Percentiles rank a stretch among this genome's conserved stretches.
phyloP scores from a whole-genome alignment of 352 stramenopile genomes.

The Phytopythium boreale region DNA sequence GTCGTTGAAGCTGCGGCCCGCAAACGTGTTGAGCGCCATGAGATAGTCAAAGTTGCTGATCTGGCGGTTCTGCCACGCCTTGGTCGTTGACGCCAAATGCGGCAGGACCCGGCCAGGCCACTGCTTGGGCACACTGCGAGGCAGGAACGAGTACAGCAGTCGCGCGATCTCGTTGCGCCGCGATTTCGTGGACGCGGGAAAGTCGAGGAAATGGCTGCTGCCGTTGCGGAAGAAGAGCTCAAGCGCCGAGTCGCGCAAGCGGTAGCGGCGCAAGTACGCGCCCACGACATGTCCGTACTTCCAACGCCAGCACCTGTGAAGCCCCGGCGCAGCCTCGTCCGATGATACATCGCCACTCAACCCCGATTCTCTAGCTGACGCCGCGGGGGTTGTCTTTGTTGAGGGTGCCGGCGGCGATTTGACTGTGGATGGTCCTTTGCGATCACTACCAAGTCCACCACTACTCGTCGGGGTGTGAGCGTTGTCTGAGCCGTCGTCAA shows the following conservation, averaged over 20 bases:
- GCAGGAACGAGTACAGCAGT: conserved; percentile 75
- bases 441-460: neutral
- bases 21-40: conserved; percentile 92
- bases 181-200: conserved; percentile 59
- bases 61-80: conserved; percentile 76
- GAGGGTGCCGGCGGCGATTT: neutral
- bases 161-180: conserved; percentile 77
- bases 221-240: conserved; percentile 83
- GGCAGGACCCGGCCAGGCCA: conserved; percentile 60
- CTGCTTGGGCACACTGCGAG: conserved; percentile 67
- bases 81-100: conserved; percentile 50
- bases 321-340: conserved; percentile 62
- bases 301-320: conserved; percentile 78
- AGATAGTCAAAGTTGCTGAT: conserved; percentile 97
- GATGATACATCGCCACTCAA: neutral
- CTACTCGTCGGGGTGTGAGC: neutral
- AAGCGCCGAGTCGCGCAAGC: conserved; percentile 75
- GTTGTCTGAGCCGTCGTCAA: conserved; percentile 20
- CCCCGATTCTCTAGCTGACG: neutral
- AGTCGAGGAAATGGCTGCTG: conserved; percentile 80
- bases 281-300: conserved; percentile 74
- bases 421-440: neutral
- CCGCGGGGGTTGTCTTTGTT: neutral
- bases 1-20: conserved; percentile 89
- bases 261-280: conserved; percentile 79